These are phyloP conservation scores for Vaccinium darrowii DNA, from an alignment of 148 eudicot species.

Conservation along the genomic window DNA sequence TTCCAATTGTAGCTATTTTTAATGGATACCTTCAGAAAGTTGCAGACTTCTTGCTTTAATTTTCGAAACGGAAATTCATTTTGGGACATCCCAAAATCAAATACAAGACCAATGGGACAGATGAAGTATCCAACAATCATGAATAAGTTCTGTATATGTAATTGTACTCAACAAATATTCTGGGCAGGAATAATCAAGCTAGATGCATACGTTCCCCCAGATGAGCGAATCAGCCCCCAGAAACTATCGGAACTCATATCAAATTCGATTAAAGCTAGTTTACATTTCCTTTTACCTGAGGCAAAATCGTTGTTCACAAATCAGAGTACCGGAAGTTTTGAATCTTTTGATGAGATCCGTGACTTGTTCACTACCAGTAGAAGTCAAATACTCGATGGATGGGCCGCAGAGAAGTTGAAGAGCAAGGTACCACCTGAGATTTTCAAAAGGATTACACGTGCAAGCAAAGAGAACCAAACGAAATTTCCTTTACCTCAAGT, in stretches of 20 bases:
- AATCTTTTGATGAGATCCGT: slow-evolving; percentile 21
- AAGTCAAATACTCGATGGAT: slow-evolving; percentile 10
- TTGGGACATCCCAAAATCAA: not conserved
- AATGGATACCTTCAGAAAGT: not conserved
- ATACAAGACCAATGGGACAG: not conserved
- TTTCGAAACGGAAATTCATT: not conserved
- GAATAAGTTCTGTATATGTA: not conserved
- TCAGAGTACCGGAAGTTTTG: slow-evolving; percentile 8
- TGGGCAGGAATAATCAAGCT: slow-evolving; percentile 3
- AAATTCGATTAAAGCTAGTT: slow-evolving; percentile 17
- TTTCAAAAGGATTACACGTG: slow-evolving; percentile 17
- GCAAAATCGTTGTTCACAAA: not conserved
- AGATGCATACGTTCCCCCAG: slow-evolving; percentile 25
- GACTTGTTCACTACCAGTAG: slow-evolving; percentile 18
- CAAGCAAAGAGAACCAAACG: not conserved
- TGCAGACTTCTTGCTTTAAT: not conserved
- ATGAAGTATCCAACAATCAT: not conserved
- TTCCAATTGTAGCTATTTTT: not conserved
- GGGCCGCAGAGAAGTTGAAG: slow-evolving; percentile 23
- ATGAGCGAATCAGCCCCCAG: slow-evolving; percentile 23
- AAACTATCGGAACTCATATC: slow-evolving; percentile 20
- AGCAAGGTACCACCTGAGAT: slow-evolving; percentile 12
- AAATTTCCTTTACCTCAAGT: slow-evolving; percentile 15
- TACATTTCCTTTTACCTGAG: slow-evolving; percentile 25
- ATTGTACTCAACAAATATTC: not conserved